Conservation (phyloP, 2,329 filamentous ascomycete species). For the Pseudopyrenochaeta lycopersici region DNA sequence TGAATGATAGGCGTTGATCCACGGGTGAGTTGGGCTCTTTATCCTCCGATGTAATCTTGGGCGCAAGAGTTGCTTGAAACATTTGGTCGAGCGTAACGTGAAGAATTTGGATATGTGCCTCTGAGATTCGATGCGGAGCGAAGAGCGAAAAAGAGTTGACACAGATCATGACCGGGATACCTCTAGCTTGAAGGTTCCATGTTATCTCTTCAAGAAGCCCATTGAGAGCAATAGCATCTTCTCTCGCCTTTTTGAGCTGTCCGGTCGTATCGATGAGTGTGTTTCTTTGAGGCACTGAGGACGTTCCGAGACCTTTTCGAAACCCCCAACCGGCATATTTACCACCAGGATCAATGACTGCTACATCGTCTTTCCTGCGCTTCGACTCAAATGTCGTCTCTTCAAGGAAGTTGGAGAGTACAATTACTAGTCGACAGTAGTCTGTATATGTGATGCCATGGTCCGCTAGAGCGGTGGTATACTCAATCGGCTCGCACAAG, state of each 20-base stretch:
- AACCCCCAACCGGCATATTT: not conserved
- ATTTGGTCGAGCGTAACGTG: constrained; percentile 20
- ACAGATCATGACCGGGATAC: constrained; percentile 31
- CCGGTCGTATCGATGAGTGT: constrained; percentile 12
- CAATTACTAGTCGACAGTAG: constrained; percentile 21
- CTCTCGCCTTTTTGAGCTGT: constrained; percentile 14
- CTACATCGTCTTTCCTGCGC: not conserved
- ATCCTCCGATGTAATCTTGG: not conserved
- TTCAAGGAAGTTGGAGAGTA: constrained; percentile 25
- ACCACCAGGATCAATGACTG: not conserved
- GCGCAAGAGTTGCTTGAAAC: constrained; percentile 2
- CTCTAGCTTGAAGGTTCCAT: constrained; percentile 22
- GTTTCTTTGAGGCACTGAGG: not conserved
- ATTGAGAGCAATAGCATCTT: constrained; percentile 23
- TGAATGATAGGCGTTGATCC: constrained; percentile 19
- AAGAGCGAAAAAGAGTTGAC: constrained; percentile 37
- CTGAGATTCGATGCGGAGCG: constrained; percentile 28
- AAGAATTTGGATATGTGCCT: constrained; percentile 31
- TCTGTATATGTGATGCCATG: constrained; percentile 36
- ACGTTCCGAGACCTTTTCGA: not conserved
- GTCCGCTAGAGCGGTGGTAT: constrained; percentile 34
- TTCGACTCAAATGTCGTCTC: constrained; percentile 17
- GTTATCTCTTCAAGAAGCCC: constrained; percentile 31
- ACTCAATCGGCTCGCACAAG: constrained; percentile 36
- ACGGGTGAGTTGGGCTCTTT: not conserved